Evolutionary conservation across 805 yeast genomes (phyloP), one percentile per base, ranked within the genome.

Genomic region (Candida silvicultrix): DNA sequence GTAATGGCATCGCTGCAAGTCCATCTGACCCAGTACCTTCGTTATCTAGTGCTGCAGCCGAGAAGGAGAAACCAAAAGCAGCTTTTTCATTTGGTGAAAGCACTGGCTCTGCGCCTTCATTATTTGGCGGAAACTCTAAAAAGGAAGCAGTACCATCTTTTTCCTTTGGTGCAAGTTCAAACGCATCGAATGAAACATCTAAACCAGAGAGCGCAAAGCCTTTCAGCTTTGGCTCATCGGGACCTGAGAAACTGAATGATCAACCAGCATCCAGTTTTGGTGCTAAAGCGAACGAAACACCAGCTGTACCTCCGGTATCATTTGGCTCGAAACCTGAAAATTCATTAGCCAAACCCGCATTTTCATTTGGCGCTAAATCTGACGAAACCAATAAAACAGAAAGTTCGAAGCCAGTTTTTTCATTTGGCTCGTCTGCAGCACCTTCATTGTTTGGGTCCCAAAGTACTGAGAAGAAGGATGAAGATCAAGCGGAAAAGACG

Each of bases 401-500:
- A 8, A 16, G 28, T 40, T 36, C 45, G 10, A 44, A 41, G 15
- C 28, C 51, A 9, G 38, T 41, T 1, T 46, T 48, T 34, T 19
- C 41, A 5, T 45, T 48, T 47, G 51, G 51, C 20, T 25, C 49
- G 14, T 16, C 21, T 31, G 19, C n/a, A 35, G 34, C 19, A 35
- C 21, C 41, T 15, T 21, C 14, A 25, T 7, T 9, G 22, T 47
- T 48, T 36, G 19, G 41, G 4, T 45, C 48, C 45, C 48, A 49
- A 21, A 22, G 46, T 14, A 21, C 39, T 34, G 43, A 38, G 15
- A 23, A 23, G 25, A 23, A 23, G 9, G 25, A 23, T 23, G 40
- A 44, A 9, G 42, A 41, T n/a, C 38, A 43, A 21, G 42, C 45
- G n/a, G 52, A 47, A 34, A 36, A 48, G 25, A 14, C 51, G 9